These are phyloP conservation scores for Penicillium griseofulvum DNA, from an alignment of 2,329 filamentous ascomycete genomes.

Conservation along the genomic window DNA sequence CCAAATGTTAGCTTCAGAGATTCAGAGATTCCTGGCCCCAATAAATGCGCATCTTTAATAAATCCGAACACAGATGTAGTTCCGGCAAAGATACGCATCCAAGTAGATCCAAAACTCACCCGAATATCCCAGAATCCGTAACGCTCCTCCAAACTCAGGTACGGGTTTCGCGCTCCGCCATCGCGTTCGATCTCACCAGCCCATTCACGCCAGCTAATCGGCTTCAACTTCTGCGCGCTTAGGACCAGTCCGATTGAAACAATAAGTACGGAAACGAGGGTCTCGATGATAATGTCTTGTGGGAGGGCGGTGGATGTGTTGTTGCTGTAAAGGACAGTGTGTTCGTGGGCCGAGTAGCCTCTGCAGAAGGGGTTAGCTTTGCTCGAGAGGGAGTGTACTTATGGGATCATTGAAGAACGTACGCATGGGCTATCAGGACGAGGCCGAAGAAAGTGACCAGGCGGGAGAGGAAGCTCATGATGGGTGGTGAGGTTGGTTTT, in stretches of 20 bases:
- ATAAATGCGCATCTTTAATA: neutral
- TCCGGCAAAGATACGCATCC: neutral
- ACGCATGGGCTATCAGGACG: constrained; percentile 83
- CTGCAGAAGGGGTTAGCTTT: constrained; percentile 48
- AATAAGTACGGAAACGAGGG: constrained; percentile 73
- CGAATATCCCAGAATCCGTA: constrained; percentile 86
- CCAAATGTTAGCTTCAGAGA: constrained; percentile 13
- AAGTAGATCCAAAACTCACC: constrained; percentile 45
- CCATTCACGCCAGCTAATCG: constrained; percentile 83
- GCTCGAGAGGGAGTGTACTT: neutral
- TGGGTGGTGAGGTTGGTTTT: constrained; percentile 6
- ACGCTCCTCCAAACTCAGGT: constrained; percentile 72
- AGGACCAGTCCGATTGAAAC: constrained; percentile 80
- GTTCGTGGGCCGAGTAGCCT: constrained; percentile 94
- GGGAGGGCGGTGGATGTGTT: constrained; percentile 60
- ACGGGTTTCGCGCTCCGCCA: constrained; percentile 72
- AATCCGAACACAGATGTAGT: neutral
- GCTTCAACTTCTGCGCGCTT: constrained; percentile 72
- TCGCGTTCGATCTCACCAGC: constrained; percentile 68
- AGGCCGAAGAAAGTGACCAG: constrained; percentile 71
- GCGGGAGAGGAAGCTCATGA: constrained; percentile 71
- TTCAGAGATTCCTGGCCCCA: neutral
- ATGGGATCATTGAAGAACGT: constrained; percentile 41
- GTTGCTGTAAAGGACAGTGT: constrained; percentile 69
- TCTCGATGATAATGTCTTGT: constrained; percentile 83